A percentile compares a stretch with the other conserved stretches of the same genome.
phyloP scores from a whole-genome alignment of 2,329 filamentous ascomycete genomes.

The Neofusicoccum sp. region DNA sequence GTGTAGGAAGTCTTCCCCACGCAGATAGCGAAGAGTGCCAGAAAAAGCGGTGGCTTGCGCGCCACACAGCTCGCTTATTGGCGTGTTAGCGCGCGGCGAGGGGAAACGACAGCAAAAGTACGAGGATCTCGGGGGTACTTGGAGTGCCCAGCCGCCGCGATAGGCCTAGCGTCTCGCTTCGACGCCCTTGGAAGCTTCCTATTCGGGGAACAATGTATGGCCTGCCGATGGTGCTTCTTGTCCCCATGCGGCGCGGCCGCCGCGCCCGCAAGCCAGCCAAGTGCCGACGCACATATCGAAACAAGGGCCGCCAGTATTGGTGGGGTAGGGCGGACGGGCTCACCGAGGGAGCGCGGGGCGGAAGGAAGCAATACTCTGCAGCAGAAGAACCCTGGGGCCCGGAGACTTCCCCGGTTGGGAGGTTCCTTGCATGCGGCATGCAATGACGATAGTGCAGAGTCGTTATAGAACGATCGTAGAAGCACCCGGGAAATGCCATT shows the following conservation, averaged over 20 bases:
- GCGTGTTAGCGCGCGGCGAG: neutral
- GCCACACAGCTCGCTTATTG: neutral
- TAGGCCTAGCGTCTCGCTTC: slow-evolving; percentile 8
- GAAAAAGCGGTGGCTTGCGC: neutral
- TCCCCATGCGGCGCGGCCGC: no score
- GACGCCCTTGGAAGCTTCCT: neutral
- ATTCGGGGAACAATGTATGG: slow-evolving; percentile 10
- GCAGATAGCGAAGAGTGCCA: neutral
- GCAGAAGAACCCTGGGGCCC: neutral
- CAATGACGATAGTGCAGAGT: neutral
- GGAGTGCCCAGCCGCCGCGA: neutral
- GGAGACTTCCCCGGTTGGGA: neutral
- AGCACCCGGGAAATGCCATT: slow-evolving; percentile 3
- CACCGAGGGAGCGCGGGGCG: neutral
- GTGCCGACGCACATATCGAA: no score
- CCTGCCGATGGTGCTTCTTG: neutral
- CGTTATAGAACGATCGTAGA: neutral
- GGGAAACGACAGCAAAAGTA: neutral
- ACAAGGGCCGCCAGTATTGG: no score
- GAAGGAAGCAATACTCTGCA: neutral
- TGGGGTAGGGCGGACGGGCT: no score
- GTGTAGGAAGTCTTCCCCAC: no score
- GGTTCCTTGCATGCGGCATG: slow-evolving; percentile 1
- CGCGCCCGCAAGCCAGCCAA: no score
- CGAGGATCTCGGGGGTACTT: neutral